Evolutionary conservation across 1,139 yeast species (phyloP), one percentile per base, ranked within the genome.

Genomic region (Kazachstania sp.): DNA sequence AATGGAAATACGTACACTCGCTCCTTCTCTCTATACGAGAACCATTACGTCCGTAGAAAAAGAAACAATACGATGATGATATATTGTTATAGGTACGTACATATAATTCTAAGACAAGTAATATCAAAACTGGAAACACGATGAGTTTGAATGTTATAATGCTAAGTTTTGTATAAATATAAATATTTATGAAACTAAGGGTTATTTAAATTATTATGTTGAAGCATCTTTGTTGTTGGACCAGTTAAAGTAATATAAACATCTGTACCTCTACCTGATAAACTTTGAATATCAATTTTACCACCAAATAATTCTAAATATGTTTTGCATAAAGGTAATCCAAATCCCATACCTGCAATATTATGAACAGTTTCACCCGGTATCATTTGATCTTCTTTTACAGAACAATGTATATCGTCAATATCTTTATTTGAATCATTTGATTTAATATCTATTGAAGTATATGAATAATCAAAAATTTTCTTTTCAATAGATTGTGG

Each of bases 301-400:
- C 97, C 97, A 37, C 81, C 81, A 60, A 82, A 81, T 59, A 81
- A 73, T 59, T 78, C 83, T 35, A 82, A 78, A 57, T 83, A 83
- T 0, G 85, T 83, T 59, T 78, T 77, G 68, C 92, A 86, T 51
- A 90, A 70, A 1, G 97, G 97, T 46, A 90, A 67, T 0, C 98
- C 98, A 61, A 87, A 90, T 0, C 98, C 98, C 86, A 92, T 83
- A 0, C 98, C 98, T 0, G 97, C 96, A 32, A 88, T 86, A 6
- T 79, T 75, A 57, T 83, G 79, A 0, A 83, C 82, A 1, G 83
- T 85, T 35, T 70, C 74, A 60, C 88, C 94, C 0, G 94, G 94
- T 18, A 86, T 81, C 18, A 78, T 77, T 57, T 84, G 84, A 29
- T 65, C 69, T 18, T 60, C 61, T 57, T 56, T 55, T 3, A 18